Base-by-base conservation (phyloP, 441 rosid genomes). In the Syzygium malaccense region DNA sequence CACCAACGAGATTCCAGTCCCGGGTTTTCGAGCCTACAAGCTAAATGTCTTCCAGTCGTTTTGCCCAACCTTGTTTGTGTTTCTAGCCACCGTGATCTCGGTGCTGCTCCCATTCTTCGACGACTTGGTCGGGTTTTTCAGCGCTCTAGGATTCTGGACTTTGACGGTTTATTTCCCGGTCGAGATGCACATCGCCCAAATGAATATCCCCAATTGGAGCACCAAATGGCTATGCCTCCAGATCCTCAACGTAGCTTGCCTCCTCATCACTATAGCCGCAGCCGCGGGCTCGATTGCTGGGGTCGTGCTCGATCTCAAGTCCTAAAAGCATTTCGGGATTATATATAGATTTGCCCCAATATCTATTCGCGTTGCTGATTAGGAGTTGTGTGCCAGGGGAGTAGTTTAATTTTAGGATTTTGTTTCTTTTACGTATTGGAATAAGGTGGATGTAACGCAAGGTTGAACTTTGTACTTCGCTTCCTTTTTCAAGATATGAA, bases 221-320 rank as follows among this genome's bases (percentile, higher is more conserved):
- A 55, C 87, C 85, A 88, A 88, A 45, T 88, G 90, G 90, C 45
- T 88, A 3, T 88, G 90, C 87, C 90, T 88, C 55, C 90, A 88
- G 33, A 88, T 64, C 55, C 85, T 88, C 51, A 88, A 87, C 33
- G 49, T 41, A 10, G 89, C 87, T 25, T 88, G 89, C 64, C 89
- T 88, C 41, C 45, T 88, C 41, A 66, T 88, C 84, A 85, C 87
- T 49, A 41, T 88, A 3, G 87, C 87, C 25, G 87, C 89, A 6
- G 89, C 87, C 6, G 87, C 60, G 19, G 89, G 89, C 4, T 88
- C 89, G 20, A 87, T 88, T 28, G 89, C 89, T 2, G 87, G 89
- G 3, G 87, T 88, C 26, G 62, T 88, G 48, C 85, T 32, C 62
- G 85, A 88, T 75, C 89, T 88, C 53, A 85, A 85, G 85, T 51